Conservation (phyloP, 2,329 filamentous ascomycete genomes). For the Clonostachys rosea region DNA sequence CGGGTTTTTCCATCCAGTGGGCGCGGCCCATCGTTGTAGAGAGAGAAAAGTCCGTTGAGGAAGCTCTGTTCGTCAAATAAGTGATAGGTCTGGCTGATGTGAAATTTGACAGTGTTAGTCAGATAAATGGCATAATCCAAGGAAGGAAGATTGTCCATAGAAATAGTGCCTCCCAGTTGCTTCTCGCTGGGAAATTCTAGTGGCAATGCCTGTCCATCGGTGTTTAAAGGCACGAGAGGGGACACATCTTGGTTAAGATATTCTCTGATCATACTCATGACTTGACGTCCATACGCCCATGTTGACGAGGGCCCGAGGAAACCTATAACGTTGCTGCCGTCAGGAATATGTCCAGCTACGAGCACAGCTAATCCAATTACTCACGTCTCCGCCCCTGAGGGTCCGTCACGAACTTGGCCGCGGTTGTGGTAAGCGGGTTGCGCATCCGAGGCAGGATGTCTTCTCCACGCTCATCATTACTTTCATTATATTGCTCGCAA, state of each 20-base stretch:
- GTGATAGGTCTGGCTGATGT: slow-evolving; percentile 47
- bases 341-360: too few relatives aligned
- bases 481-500: not conserved
- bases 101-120: slow-evolving; percentile 52
- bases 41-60: slow-evolving; percentile 24
- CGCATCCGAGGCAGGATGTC: not conserved
- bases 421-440: not conserved
- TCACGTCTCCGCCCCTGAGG: not conserved
- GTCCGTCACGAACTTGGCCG: not conserved
- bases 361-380: too few relatives aligned
- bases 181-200: not conserved
- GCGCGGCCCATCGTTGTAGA: slow-evolving; percentile 9
- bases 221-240: not conserved
- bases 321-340: not conserved
- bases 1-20: not conserved
- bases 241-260: not conserved
- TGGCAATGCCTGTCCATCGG: not conserved
- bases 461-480: not conserved
- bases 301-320: not conserved
- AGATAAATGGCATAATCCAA: slow-evolving; percentile 47
- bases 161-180: not conserved
- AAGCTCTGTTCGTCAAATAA: slow-evolving; percentile 49
- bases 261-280: not conserved
- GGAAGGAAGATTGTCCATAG: slow-evolving; percentile 28
- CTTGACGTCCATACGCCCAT: not conserved